Base-by-base conservation (phyloP, 345 rosid species). In the Eucalyptus fibrosa region DNA sequence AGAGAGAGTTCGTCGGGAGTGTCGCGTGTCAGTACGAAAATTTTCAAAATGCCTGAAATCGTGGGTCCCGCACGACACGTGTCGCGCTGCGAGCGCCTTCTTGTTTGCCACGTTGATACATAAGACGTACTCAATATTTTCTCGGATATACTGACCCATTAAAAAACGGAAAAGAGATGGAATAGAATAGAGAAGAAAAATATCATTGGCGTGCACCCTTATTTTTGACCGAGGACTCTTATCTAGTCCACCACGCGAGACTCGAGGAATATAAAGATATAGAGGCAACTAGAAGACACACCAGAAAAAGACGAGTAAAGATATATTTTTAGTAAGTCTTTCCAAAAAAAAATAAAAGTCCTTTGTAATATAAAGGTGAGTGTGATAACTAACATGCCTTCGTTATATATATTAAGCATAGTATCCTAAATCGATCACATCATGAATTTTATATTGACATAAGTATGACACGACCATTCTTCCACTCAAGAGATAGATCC, bases 401-500 rank as follows among this genome's bases (percentile, higher is more conserved):
- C 0, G 3, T 50, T 50, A 50, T 50, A 50, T 50, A 28, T 12
- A 62, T 62, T 5, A 30, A 62, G 69, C 34, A 28, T 62, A 30
- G 17, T 62, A n/a, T 15, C 34, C 34, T 62, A 30, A 62, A 62
- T 59, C n/a, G 1, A 17, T 51, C 21, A 51, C 55, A 51, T 51
- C 55, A 51, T 51, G 55, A 51, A 51, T 51, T 51, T 1, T 17
- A 51, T 51, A 51, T 1, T 51, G 21, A 17, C 55, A 51, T 51
- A 17, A 51, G 21, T 51, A 51, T 7, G 21, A 51, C 21, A 51
- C 21, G 0, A 2, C 4, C 55, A 51, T 17, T 4, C 21, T 51
- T 51, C 21, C 55, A 51, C 55, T 51, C 21, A 51, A 51, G 21
- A 0, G 9, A 51, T 51, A 0, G 0, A 51, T 0, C 21, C 55